Base-by-base conservation (phyloP, 2,329 filamentous ascomycete species). In the Cordyceps militaris region DNA sequence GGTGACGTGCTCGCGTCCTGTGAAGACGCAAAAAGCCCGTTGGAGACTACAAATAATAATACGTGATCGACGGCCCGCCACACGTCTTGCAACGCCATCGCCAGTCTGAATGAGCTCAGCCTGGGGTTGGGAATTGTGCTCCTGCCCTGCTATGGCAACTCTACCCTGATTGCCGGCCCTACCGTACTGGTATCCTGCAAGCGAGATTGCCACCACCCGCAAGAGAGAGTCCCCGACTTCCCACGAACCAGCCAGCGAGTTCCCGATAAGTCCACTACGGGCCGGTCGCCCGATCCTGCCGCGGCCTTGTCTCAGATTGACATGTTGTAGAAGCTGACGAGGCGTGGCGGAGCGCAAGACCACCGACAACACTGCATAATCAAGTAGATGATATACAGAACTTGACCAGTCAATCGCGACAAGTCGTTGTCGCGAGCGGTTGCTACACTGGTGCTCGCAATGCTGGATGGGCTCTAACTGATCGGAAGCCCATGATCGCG, bases 1-100 rank as follows among this genome's bases (percentile, higher is more conserved):
- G 57, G 43, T 58, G 57, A 58, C 57, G 57, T 58, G 57, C 57
- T 58, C 43, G 44, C 34, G 50, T 54, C 50, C 28, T n/a, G 36
- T 28, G 23, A 58, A 58, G 57, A 43, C 57, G 57, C 43, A 49
- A 56, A 56, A 21, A 7, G 3, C 34, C 34, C 16, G n/a, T 6
- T n/a, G 3, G 34, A 13, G 5, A 7, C 34, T 6, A 38, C 34
- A 16, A 42, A 42, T 11, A 10, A 23, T 10, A 42, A n/a, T 16
- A 46, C 44, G 44, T 50, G 55, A 57, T 57, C 55, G 47, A 57
- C 55, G 40, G 28, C 0, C 54, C 44, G 54, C 23, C 24, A 30
- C 9, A 49, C 19, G 21, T n/a, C 19, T 13, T 30, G 32, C 32
- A 26, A 42, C 54, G 54, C 54, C 43, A 56, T 56, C 32, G 38